These are phyloP conservation scores for Hypocreales sp. DNA, from an alignment of 2,329 filamentous ascomycete genomes.

Conservation along the genomic window DNA sequence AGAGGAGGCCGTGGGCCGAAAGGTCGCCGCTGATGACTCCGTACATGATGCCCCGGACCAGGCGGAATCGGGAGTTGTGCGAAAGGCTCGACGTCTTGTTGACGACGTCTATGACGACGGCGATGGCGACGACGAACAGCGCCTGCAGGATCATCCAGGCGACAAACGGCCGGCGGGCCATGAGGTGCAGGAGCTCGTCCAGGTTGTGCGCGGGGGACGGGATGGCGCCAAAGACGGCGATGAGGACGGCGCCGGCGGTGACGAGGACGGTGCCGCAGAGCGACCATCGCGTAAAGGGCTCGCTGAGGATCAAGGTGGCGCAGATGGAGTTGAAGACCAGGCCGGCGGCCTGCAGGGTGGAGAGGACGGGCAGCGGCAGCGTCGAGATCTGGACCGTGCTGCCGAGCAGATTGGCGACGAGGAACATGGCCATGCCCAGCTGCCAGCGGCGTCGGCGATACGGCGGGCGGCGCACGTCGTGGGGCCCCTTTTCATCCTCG, in stretches of 20 bases:
- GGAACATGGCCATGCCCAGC: constrained; percentile 93
- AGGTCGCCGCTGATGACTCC: constrained; percentile 83
- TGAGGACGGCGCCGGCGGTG: constrained; percentile 73
- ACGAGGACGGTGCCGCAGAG: constrained; percentile 79
- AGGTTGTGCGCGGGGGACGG: constrained; percentile 84
- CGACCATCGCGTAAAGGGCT: constrained; percentile 92
- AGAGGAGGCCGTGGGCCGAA: constrained; percentile 80
- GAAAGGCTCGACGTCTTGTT: constrained; percentile 35
- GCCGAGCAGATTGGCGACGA: constrained; percentile 83
- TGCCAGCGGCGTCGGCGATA: constrained; percentile 91
- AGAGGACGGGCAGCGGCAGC: constrained; percentile 81
- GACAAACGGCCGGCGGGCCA: constrained; percentile 62
- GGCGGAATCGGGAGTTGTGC: constrained; percentile 50
- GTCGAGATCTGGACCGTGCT: constrained; percentile 97
- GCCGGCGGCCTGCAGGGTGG: constrained; percentile 86
- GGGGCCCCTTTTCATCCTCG: constrained; percentile 80
- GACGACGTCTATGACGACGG: constrained; percentile 44
- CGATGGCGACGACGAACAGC: constrained; percentile 53
- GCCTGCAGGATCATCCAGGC: constrained; percentile 78
- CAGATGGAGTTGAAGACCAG: constrained; percentile 98
- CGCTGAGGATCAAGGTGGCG: constrained; percentile 79
- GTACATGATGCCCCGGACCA: constrained; percentile 72
- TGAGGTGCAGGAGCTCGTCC: constrained; percentile 60
- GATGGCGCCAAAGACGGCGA: constrained; percentile 87
- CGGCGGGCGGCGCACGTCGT: constrained; percentile 68